Base-by-base conservation (phyloP, 169 alveolate species). In the Eimeria falciformis region DNA sequence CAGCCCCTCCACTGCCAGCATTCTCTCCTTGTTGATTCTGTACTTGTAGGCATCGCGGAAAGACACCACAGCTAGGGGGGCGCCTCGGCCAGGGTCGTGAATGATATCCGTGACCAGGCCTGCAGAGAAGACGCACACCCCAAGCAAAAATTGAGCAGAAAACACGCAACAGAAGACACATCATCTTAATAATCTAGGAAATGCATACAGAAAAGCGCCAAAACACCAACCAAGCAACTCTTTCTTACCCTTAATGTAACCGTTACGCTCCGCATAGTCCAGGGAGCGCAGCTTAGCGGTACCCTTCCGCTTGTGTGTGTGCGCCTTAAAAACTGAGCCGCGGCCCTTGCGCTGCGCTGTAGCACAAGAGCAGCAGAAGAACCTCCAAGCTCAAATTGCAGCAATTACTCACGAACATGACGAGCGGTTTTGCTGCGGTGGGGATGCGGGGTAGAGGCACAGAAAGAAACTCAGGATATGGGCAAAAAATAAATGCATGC, bases 81-180 rank as follows among this genome's bases (percentile, higher is more conserved):
- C 99, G 29, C 99, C 99, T 90, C 99, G 96, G 46, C 99, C 99
- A 37, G 99, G 99, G 95, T 99, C 99, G 95, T 99, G 99, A 87
- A 98, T 88, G 86, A 99, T 98, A 78, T 97, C 99, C 96, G 98
- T 98, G 85, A 99, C 99, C 55, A 98, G 83, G 9, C 79, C 79
- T 68, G 79, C 37, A 29, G 25, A 53, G 65, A 17, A 17, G 25
- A 53, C 65, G 25, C 17, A 53, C 25, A 17, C 17, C 21, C 65
- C 17, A 53, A 6, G 17, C 65, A 53, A 53, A n/a, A 53, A 53
- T 5, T 53, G 17, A 21, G 40, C 73, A 62, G 73, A 33, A 62
- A 18, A 37, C 37, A 62, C 17, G 33, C 25, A 3, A 62, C 14
- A 9, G 33, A 3, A 14, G 25, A 3, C 73, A 23, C 73, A 62